phyloP scores from a whole-genome alignment of 140 eudicot species.

The Ambrosia hybrid region DNA sequence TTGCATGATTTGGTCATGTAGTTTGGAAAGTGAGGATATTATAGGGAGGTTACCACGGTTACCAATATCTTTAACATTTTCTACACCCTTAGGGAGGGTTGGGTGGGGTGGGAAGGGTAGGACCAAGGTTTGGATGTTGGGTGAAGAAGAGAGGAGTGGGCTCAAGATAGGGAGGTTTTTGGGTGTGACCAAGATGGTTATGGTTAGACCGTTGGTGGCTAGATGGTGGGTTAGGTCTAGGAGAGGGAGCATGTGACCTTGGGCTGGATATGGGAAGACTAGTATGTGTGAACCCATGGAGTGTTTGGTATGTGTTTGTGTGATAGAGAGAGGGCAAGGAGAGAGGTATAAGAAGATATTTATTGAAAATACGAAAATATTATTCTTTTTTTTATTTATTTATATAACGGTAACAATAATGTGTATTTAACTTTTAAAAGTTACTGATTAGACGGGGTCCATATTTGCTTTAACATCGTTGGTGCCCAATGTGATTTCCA shows the following conservation, averaged over 20 bases:
- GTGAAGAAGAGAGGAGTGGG: constrained; percentile 60
- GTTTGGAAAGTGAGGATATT: constrained; percentile 45
- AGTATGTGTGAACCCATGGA: constrained; percentile 36
- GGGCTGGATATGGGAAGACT: constrained; percentile 54
- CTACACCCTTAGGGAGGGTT: constrained; percentile 54
- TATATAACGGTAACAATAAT: too few relatives aligned
- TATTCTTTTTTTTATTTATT: too few relatives aligned
- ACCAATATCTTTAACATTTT: constrained; percentile 70
- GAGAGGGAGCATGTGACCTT: constrained; percentile 55
- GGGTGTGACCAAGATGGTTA: constrained; percentile 76
- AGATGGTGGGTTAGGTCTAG: constrained; percentile 50
- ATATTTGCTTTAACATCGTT: too few relatives aligned
- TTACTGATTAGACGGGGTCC: too few relatives aligned
- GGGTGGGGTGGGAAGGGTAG: constrained; percentile 69
- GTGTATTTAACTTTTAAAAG: too few relatives aligned
- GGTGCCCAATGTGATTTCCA: too few relatives aligned
- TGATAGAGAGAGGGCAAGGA: not conserved
- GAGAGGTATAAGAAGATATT: not conserved
- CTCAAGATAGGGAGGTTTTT: constrained; percentile 60
- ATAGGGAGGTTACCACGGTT: constrained; percentile 48
- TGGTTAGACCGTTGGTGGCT: constrained; percentile 37
- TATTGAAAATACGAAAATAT: too few relatives aligned
- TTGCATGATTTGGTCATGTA: constrained; percentile 40
- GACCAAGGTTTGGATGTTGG: constrained; percentile 49
- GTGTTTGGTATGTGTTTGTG: not conserved